phyloP scores from a whole-genome alignment of 768 basidiomycete genomes.

The Cyclocybe cylindracea region DNA sequence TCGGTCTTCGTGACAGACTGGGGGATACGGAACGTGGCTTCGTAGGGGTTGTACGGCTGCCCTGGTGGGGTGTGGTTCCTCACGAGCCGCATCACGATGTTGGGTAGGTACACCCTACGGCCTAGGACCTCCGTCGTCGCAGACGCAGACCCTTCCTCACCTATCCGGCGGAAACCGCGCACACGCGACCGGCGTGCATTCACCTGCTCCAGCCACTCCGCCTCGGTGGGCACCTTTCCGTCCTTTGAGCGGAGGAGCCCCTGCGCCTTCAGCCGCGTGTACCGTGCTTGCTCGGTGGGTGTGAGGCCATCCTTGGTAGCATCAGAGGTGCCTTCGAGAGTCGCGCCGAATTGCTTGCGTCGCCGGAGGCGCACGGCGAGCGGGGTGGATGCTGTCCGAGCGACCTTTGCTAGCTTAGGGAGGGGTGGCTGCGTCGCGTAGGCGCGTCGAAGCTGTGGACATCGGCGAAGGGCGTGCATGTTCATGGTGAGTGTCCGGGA shows the following conservation, averaged over 20 bases:
- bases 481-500: conserved; percentile 2
- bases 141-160: conserved; percentile 30
- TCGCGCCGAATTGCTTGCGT: conserved; percentile 45
- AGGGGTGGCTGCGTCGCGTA: conserved; percentile 41
- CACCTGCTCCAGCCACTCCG: conserved; percentile 59
- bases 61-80: conserved; percentile 79
- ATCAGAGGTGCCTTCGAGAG: conserved; percentile 40
- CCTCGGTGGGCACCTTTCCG: conserved; percentile 44
- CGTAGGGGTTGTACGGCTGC: conserved; percentile 89
- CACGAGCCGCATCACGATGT: conserved; percentile 79
- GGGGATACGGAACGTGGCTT: conserved; percentile 94
- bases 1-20: conserved; percentile 90
- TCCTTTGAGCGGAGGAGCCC: conserved; percentile 43
- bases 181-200: conserved; percentile 63
- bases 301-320: conserved; percentile 59
- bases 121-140: conserved; percentile 63
- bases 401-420: conserved; percentile 46
- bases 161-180: conserved; percentile 58
- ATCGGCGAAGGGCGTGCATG: conserved; percentile 37
- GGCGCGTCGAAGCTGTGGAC: conserved; percentile 29
- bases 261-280: conserved; percentile 55
- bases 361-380: conserved; percentile 74
- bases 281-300: conserved; percentile 62
- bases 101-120: conserved; percentile 86
- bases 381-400: conserved; percentile 71